Evolutionary conservation across 257 asterid species (phyloP), one percentile per base, ranked within the genome.

Genomic region (Scutellaria minor): DNA sequence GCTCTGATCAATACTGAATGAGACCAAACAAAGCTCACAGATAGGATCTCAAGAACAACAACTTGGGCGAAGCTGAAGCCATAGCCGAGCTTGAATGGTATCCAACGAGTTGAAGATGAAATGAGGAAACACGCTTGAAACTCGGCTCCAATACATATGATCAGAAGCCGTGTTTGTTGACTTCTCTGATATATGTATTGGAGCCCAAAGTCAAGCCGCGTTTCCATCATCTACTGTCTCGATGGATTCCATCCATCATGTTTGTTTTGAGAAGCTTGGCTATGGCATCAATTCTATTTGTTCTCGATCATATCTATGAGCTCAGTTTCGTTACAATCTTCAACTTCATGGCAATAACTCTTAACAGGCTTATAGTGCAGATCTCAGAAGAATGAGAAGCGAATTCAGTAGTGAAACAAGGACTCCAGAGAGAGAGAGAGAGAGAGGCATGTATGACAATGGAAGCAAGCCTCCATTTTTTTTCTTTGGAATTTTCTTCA

Each of bases 391-490:
- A 31, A 31, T 12, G 24, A 14, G 78, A 37, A 18, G 41, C 73
- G 58, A 3, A 22, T 53, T 77, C 37, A 31, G 37, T 2, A 31
- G 37, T 31, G 5, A 31, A 31, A 31, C 37, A 31, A 31, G 37
- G 5, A 31, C 2, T 31, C 37, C 2, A 84, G 15, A 22, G 84
- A 79, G 0, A 84, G 66, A 84, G 15, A 22, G 84, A 79, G 0
- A 84, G 66, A 0, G 85, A 84, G 1, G 71, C 72, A 45, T 70
- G 46, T 42, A 84, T 64, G 59, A 81, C 86, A 41, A 81, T 73
- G 74, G 82, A 84, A 42, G 83, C 86, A 67, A 79, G 79, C 60
- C 86, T 75, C 88, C 88, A 81, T 72, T 75, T 82, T 56, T 73
- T 84, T 39, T 84, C 2, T 31, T 31, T 31, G 37, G 37, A 31